Evolutionary conservation across 805 yeast species (phyloP), one percentile per base, ranked within the genome.

Genomic region (Hanseniaspora hatyaiensis): DNA sequence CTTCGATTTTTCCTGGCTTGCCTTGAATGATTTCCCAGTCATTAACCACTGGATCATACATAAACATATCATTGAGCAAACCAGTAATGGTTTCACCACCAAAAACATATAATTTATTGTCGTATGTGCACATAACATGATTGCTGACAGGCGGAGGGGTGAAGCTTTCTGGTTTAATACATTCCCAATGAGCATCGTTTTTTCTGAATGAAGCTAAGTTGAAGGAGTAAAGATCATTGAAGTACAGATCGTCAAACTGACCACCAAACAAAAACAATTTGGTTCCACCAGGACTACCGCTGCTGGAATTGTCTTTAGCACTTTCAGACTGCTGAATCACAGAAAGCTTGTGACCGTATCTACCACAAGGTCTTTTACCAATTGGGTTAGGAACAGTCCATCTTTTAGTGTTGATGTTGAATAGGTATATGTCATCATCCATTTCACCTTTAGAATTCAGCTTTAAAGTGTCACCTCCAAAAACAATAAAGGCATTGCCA

Each of bases 381-480:
- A 67, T 65, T 0, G 87, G 85, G 52, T 75, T 73, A 52, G 95
- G 85, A 11, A 78, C 73, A 0, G 88, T 80, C 89, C 92, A 82
- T 56, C 79, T 78, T 52, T 76, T 68, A 1, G 88, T 77, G 42
- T 80, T 77, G 52, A 82, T 80, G 62, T 83, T 82, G 67, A 92
- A 82, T 57, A 92, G 72, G 62, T 92, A 92, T 51, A 92, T 68
- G 59, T 83, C 85, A 64, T 89, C 88, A 65, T 92, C 99, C 54
- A 94, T 79, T 49, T 75, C 77, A 5, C 86, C 86, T 41, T 73
- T 74, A 58, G 82, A 86, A 30, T 87, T 80, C 43, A 78, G 82
- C 54, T 74, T 74, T 33, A 79, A 82, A 1, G 97, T 92, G 61
- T 92, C 98, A 57, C 99, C 99, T 30, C 97, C 98, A 64, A 85